phyloP scores from a whole-genome alignment of 2,329 filamentous ascomycete species.

The Fonsecaea nubica region DNA sequence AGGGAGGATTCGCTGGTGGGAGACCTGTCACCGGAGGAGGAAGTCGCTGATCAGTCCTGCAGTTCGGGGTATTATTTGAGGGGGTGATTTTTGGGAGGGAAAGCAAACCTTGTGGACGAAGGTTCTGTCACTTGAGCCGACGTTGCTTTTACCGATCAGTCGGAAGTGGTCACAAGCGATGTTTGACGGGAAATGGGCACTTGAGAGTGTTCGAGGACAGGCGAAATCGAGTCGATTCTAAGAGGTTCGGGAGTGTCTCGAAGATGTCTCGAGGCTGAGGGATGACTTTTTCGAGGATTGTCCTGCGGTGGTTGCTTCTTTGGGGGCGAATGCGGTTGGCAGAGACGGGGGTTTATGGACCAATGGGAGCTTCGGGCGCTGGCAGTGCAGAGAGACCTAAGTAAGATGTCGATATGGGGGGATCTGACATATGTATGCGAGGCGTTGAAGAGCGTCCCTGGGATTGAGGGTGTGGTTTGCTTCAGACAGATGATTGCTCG shows the following conservation, averaged over 20 bases:
- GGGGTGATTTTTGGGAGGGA: slow-evolving; percentile 7
- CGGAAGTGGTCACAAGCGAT: not conserved
- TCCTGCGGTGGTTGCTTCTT: slow-evolving; percentile 9
- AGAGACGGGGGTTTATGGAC: slow-evolving; percentile 1
- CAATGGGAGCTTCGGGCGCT: slow-evolving; percentile 10
- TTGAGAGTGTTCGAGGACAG: not conserved
- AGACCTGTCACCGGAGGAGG: slow-evolving; percentile 12
- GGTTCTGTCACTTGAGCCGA: slow-evolving; percentile 3
- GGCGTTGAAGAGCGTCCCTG: slow-evolving; percentile 4
- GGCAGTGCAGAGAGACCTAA: slow-evolving; percentile 2
- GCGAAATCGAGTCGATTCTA: not conserved
- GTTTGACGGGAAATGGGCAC: not conserved
- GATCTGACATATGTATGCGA: slow-evolving; percentile 8
- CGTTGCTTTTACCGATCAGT: slow-evolving; percentile 5
- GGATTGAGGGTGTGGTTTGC: slow-evolving; percentile 14
- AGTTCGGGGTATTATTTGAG: slow-evolving; percentile 15
- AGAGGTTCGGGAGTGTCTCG: slow-evolving; percentile 4
- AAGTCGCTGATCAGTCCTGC: slow-evolving; percentile 22
- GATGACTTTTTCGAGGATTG: slow-evolving; percentile 1
- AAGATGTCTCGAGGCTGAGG: slow-evolving; percentile 7
- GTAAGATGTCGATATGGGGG: slow-evolving; percentile 8
- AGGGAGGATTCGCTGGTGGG: slow-evolving; percentile 6
- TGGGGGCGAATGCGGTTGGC: slow-evolving; percentile 7
- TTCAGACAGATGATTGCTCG: slow-evolving; percentile 20
- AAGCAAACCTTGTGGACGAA: slow-evolving; percentile 17